Conservation (phyloP, 345 rosid genomes). For the Lumnitzera racemosa region DNA sequence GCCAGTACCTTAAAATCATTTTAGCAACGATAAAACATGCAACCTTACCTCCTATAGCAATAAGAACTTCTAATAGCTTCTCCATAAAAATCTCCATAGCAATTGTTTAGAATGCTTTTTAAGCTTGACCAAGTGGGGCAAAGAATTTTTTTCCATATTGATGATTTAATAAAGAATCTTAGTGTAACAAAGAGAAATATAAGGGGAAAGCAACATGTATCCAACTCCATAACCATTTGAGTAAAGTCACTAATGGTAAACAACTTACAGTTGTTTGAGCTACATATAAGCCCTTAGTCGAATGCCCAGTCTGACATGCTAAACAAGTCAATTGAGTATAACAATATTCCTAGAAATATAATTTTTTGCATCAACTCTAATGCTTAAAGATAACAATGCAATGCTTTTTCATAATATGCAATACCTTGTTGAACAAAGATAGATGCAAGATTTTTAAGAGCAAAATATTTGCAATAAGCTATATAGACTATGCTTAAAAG, state of each 20-base stretch:
- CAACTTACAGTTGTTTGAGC: conserved; percentile 88
- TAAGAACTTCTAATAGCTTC: conserved; percentile 94
- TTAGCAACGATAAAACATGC: conserved; percentile 90
- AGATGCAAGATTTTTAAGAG: conserved; percentile 84
- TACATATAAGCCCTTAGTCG: conserved; percentile 96
- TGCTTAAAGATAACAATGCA: conserved; percentile 92
- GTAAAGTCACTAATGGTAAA: background rate
- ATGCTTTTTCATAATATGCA: conserved; percentile 70
- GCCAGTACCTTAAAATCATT: conserved; percentile 95
- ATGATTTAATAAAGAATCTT: too few species aligned
- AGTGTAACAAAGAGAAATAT: background rate
- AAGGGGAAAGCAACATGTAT: background rate
- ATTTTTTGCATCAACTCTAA: conserved; percentile 93
- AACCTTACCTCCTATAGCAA: conserved; percentile 97
- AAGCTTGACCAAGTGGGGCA: background rate
- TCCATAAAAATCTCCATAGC: conserved; percentile 97
- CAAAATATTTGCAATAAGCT: conserved; percentile 66
- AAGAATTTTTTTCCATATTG: too few species aligned
- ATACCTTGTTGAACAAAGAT: conserved; percentile 90
- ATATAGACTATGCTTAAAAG: conserved; percentile 1
- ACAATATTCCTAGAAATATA: conserved; percentile 84
- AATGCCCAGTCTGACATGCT: conserved; percentile 97
- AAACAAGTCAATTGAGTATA: conserved; percentile 89
- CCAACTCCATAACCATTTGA: background rate
- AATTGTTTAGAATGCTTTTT: background rate